Percentiles rank a stretch among this genome's conserved stretches.
phyloP scores from a whole-genome alignment of 306 rosid species.

The Glycine latifolia region DNA sequence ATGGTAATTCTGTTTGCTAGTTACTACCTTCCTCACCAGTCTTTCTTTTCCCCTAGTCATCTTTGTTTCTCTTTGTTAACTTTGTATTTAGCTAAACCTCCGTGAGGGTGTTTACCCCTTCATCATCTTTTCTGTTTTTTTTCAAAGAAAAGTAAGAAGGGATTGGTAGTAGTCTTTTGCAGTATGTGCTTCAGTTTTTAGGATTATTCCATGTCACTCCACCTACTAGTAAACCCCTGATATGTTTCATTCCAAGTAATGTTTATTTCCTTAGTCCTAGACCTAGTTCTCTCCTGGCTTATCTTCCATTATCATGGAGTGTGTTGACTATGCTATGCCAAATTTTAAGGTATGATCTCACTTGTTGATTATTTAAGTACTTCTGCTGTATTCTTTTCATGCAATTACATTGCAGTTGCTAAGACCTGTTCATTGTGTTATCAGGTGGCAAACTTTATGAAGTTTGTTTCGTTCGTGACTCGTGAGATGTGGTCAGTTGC shows the following conservation, averaged over 20 bases:
- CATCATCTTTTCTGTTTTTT: slow-evolving; percentile 66
- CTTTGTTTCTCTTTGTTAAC: slow-evolving; percentile 38
- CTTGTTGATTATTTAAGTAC: background rate
- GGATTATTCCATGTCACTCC: slow-evolving; percentile 42
- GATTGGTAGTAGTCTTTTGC: slow-evolving; percentile 48
- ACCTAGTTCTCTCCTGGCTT: slow-evolving; percentile 40
- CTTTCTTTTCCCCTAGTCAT: slow-evolving; percentile 36
- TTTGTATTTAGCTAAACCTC: slow-evolving; percentile 44
- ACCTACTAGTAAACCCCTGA: slow-evolving; percentile 37
- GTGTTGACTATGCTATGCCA: slow-evolving; percentile 57
- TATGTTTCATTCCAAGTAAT: slow-evolving; percentile 32
- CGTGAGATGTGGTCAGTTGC: slow-evolving; percentile 31
- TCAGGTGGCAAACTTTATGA: slow-evolving; percentile 51
- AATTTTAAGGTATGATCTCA: slow-evolving; percentile 54
- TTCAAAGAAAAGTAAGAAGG: slow-evolving; percentile 72
- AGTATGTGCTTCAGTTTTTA: slow-evolving; percentile 48
- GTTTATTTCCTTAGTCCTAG: slow-evolving; percentile 42
- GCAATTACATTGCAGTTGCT: slow-evolving; percentile 15
- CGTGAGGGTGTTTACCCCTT: slow-evolving; percentile 50
- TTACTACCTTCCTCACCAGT: slow-evolving; percentile 15
- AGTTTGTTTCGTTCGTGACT: slow-evolving; percentile 30
- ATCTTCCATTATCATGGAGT: slow-evolving; percentile 49
- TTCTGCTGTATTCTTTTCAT: slow-evolving; percentile 1
- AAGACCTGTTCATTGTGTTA: slow-evolving; percentile 34
- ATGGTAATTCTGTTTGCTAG: slow-evolving; percentile 30